A percentile compares a stretch with the other conserved stretches of the same genome.
phyloP scores from a whole-genome alignment of 75 land plant genomes.

The Cunninghamia lanceolata region DNA sequence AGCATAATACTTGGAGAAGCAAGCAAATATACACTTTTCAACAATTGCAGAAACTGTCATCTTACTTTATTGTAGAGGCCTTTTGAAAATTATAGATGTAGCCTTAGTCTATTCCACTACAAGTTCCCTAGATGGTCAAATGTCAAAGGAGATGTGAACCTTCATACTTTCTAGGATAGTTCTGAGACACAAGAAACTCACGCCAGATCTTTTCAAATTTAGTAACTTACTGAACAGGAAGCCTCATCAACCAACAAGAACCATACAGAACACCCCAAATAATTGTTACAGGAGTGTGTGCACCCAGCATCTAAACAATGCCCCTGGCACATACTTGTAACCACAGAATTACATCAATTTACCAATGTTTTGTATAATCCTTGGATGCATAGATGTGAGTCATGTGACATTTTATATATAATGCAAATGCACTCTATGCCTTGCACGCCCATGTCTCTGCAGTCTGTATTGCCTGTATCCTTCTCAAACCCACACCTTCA shows the following conservation, averaged over 20 bases:
- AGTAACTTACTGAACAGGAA: not conserved
- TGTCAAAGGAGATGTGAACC: not conserved
- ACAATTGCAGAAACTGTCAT: not conserved
- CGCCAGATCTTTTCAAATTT: too few species aligned
- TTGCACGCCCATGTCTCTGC: not conserved
- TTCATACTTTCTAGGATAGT: not conserved
- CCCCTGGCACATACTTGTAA: not conserved
- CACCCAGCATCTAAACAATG: not conserved
- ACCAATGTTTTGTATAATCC: not conserved
- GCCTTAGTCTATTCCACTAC: too few species aligned
- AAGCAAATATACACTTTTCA: not conserved
- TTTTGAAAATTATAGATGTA: not conserved
- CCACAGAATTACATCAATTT: not conserved
- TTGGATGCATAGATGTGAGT: not conserved
- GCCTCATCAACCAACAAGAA: not conserved
- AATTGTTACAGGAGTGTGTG: not conserved
- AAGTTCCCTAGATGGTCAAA: not conserved
- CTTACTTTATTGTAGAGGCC: not conserved
- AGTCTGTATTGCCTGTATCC: not conserved
- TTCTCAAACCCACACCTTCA: not conserved
- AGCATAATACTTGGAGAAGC: too few species aligned
- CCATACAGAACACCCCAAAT: not conserved
- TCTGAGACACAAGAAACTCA: not conserved
- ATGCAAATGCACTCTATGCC: too few species aligned
- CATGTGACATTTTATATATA: too few species aligned